These are phyloP conservation scores for Wilcoxina mikolae DNA, from an alignment of 495 filamentous ascomycete genomes.

Conservation along the genomic window DNA sequence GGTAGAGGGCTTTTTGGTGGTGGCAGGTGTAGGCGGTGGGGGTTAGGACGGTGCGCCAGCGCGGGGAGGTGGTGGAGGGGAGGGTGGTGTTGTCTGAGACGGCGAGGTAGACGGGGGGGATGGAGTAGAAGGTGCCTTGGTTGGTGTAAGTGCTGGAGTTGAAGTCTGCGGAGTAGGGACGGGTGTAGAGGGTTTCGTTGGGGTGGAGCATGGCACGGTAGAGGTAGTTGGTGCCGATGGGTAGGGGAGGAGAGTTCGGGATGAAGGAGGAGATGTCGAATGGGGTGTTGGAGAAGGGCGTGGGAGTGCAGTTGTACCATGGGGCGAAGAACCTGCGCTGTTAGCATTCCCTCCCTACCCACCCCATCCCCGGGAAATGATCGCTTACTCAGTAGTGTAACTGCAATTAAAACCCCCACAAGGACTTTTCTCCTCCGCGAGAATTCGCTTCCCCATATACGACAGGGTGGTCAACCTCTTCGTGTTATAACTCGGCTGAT, in stretches of 20 bases:
- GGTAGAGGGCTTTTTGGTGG: slow-evolving; percentile 29
- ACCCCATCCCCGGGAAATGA: neutral
- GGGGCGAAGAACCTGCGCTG: slow-evolving; percentile 26
- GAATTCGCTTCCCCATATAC: slow-evolving; percentile 16
- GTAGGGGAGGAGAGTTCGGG: neutral
- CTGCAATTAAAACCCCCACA: slow-evolving; percentile 31
- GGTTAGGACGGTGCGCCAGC: slow-evolving; percentile 25
- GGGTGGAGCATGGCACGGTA: neutral
- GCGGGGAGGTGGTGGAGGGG: slow-evolving; percentile 2
- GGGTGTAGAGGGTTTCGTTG: neutral
- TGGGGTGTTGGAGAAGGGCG: neutral
- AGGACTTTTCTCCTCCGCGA: slow-evolving; percentile 13
- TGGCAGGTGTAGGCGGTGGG: slow-evolving; percentile 28
- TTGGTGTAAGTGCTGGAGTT: neutral
- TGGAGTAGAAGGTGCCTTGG: slow-evolving; percentile 28
- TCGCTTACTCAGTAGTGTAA: slow-evolving; percentile 11
- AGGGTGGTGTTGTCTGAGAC: slow-evolving; percentile 28
- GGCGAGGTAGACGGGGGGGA: slow-evolving; percentile 32
- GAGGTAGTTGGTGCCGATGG: neutral
- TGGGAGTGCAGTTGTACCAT: slow-evolving; percentile 31
- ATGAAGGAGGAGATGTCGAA: neutral
- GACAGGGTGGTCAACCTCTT: slow-evolving; percentile 22
- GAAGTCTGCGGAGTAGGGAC: neutral
- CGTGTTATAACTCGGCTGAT: slow-evolving; percentile 28
- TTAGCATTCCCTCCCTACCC: neutral